Conservation (phyloP, 768 basidiomycete species). For the Leccinum uliginosum region DNA sequence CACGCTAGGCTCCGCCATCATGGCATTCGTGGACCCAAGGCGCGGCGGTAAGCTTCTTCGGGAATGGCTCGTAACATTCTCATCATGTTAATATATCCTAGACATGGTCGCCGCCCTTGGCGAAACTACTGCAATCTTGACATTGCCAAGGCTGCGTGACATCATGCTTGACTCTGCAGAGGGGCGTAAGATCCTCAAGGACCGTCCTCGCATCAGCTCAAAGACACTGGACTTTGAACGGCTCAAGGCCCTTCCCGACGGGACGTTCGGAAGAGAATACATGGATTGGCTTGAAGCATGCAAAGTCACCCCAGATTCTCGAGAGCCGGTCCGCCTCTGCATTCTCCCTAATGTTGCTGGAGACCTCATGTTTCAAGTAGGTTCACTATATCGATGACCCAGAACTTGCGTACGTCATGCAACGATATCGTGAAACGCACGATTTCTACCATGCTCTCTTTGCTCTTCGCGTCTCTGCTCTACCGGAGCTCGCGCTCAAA, state of each 20-base stretch:
- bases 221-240: constrained; percentile 67
- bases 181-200: constrained; percentile 78
- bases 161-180: constrained; percentile 74
- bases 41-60: constrained; percentile 64
- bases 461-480: constrained; percentile 83
- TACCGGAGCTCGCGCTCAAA: constrained; percentile 91
- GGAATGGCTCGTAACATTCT: neutral
- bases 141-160: constrained; percentile 72
- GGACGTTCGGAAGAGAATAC: constrained; percentile 84
- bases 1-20: constrained; percentile 79
- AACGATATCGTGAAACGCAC: constrained; percentile 96
- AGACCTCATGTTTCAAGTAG: constrained; percentile 37
- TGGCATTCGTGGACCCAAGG: constrained; percentile 75
- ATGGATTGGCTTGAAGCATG: constrained; percentile 85
- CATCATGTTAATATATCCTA: constrained; percentile 28
- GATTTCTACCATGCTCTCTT: constrained; percentile 95
- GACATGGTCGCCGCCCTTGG: constrained; percentile 95
- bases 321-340: constrained; percentile 66
- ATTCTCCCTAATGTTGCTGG: neutral
- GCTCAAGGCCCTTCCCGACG: constrained; percentile 64
- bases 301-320: constrained; percentile 88
- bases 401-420: constrained; percentile 96
- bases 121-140: constrained; percentile 84
- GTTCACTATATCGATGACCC: constrained; percentile 94
- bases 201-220: constrained; percentile 79